Evolutionary conservation across 163 green algal species (phyloP).

Genomic region (Chloroidium sp.): DNA sequence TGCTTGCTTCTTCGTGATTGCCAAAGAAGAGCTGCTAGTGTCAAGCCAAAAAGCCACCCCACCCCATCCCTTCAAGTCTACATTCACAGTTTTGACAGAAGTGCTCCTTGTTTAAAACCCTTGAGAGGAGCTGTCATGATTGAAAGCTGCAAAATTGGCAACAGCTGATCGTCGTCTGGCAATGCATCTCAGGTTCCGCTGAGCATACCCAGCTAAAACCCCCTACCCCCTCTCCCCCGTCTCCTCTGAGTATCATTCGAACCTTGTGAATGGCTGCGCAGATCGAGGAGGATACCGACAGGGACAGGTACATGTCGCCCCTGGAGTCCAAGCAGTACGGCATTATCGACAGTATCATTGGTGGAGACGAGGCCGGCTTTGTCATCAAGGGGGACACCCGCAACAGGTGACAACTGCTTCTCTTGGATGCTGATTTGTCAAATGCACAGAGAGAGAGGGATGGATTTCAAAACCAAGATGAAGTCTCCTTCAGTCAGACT

Average conservation of each 20-base stretch:
- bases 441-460: constrained; percentile 48
- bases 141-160: too few species aligned
- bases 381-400: constrained; percentile 40
- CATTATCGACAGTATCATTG: constrained; percentile 96
- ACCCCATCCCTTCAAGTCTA: too few species aligned
- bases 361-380: constrained; percentile 68
- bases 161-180: too few species aligned
- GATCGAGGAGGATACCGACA: constrained; percentile 96
- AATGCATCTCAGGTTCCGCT: too few species aligned
- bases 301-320: constrained; percentile 97
- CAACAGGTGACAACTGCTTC: constrained; percentile 26
- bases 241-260: too few species aligned
- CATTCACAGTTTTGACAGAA: too few species aligned
- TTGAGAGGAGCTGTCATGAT: too few species aligned
- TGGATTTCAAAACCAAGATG: constrained; percentile 28
- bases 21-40: too few species aligned
- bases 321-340: constrained; percentile 94
- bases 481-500: background rate
- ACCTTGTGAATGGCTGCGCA: constrained; percentile 6
- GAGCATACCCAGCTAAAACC: too few species aligned
- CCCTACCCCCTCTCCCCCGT: too few species aligned
- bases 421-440: constrained; percentile 68
- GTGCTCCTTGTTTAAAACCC: too few species aligned
- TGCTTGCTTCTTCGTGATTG: background rate
- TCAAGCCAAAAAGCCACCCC: too few species aligned